Percentiles rank a stretch among this genome's conserved stretches.
Evolutionary conservation across 2,329 filamentous ascomycete genomes (phyloP).

Genomic region (Sporothrix dimorphospora): DNA sequence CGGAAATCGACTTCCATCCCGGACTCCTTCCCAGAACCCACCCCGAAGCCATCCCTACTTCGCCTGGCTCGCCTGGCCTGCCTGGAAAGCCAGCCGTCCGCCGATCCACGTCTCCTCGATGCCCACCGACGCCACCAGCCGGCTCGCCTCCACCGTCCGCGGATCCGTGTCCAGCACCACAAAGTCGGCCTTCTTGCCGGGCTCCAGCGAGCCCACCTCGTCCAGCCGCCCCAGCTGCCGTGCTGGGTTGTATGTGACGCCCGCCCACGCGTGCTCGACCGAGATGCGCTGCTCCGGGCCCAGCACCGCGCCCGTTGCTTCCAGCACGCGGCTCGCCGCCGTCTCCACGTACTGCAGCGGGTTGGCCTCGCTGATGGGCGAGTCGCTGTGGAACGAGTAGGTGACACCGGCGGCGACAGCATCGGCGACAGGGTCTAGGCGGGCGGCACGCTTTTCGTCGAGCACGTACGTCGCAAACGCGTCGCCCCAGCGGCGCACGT

Average conservation of each 20-base stretch:
- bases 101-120: constrained; percentile 30
- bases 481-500: constrained; percentile 31
- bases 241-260: constrained; percentile 29
- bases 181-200: constrained; percentile 31
- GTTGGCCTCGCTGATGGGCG: constrained; percentile 31
- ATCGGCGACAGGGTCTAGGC: constrained; percentile 30
- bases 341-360: constrained; percentile 32
- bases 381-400: constrained; percentile 33
- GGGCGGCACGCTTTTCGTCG: constrained; percentile 19
- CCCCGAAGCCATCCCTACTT: background rate
- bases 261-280: constrained; percentile 30
- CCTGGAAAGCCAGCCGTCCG: background rate
- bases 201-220: constrained; percentile 30
- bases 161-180: constrained; percentile 29
- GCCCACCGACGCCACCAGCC: constrained; percentile 17
- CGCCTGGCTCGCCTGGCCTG: background rate
- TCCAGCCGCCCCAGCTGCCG: constrained; percentile 27
- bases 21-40: background rate
- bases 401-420: constrained; percentile 24
- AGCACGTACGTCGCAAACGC: constrained; percentile 29
- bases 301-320: constrained; percentile 28
- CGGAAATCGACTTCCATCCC: background rate
- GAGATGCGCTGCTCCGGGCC: constrained; percentile 26
- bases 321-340: constrained; percentile 27
- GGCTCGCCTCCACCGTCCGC: constrained; percentile 1